phyloP scores from a whole-genome alignment of 2,329 filamentous ascomycete species.

The Sporothrix variecibatus region DNA sequence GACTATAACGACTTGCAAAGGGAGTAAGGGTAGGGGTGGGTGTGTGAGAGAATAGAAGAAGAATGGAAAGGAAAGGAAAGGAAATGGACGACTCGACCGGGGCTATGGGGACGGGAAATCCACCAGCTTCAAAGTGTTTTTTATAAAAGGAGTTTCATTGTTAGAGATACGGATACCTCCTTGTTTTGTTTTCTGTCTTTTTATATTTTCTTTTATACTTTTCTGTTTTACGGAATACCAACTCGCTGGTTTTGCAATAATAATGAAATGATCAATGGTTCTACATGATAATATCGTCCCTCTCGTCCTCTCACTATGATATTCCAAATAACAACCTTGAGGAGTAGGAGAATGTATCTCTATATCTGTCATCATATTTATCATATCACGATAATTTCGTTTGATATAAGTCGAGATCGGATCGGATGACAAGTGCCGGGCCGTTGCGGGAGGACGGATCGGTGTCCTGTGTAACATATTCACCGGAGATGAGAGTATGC shows the following conservation, averaged over 20 bases:
- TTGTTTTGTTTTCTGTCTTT: neutral
- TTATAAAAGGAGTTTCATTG: neutral
- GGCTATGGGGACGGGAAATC: too few relatives aligned
- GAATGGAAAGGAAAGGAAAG: neutral
- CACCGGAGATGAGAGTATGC: neutral
- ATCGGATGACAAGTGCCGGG: neutral
- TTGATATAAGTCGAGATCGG: neutral
- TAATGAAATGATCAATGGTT: neutral
- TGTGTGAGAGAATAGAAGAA: too few relatives aligned
- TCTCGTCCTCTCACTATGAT: neutral
- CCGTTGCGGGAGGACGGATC: neutral
- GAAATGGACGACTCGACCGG: neutral
- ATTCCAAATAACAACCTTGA: slow-evolving; percentile 46
- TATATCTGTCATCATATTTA: too few relatives aligned
- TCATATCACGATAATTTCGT: too few relatives aligned
- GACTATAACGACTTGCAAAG: neutral
- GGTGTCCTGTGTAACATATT: neutral
- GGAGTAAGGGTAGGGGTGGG: neutral
- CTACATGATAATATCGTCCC: neutral
- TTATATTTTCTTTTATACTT: neutral
- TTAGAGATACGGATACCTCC: slow-evolving; percentile 4
- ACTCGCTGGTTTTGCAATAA: neutral
- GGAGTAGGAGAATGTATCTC: slow-evolving; percentile 45
- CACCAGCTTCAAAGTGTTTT: neutral
- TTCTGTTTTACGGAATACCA: neutral